Base-by-base conservation (phyloP, 352 stramenopile species). In the Thraustotheca clavata region DNA sequence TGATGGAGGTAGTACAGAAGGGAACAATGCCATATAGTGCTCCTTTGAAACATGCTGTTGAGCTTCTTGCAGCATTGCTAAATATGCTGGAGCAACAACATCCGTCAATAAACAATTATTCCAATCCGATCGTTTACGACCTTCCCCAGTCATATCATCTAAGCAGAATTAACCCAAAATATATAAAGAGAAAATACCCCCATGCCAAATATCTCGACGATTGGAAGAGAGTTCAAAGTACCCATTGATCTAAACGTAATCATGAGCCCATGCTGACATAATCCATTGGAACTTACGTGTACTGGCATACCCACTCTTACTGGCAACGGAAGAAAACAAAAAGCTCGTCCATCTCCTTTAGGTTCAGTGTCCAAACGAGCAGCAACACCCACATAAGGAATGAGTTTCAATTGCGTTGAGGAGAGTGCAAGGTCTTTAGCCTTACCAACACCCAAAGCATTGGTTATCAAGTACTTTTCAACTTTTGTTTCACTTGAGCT, bases 211-310 rank as follows among this genome's bases (percentile, higher is more conserved):
- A 33, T 93, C 83, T 24, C 83, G 78, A 9, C 83, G 78, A 75
- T 93, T 93, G 5, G 83, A 93, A 7, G 83, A 91, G n/a, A 97
- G 67, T 66, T 97, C 90, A 72, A 97, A 97, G 74, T 96, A 97
- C 11, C 88, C 90, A 61, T 97, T 97, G 26, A 97, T 68, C 60
- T 67, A 61, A 12, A 20, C 7, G 27, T 59, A 41, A n/a, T n/a
- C 12, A 66, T 0, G n/a, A 49, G 8, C 18, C 22, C n/a, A n/a
- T 24, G 48, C n/a, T 18, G 14, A 18, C 12, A 11, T 12, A 38
- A 62, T 20, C 48, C 38, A 1, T 0, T 31, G 36, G n/a, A 14
- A 27, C 41, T 18, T 67, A 67, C 67, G 63, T 97, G 90, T 27
- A 97, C 85, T 11, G 88, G 84, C 14, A 97, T 69, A 1, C 85